Conservation (phyloP, 805 yeast genomes). For the Candida boleticola region DNA sequence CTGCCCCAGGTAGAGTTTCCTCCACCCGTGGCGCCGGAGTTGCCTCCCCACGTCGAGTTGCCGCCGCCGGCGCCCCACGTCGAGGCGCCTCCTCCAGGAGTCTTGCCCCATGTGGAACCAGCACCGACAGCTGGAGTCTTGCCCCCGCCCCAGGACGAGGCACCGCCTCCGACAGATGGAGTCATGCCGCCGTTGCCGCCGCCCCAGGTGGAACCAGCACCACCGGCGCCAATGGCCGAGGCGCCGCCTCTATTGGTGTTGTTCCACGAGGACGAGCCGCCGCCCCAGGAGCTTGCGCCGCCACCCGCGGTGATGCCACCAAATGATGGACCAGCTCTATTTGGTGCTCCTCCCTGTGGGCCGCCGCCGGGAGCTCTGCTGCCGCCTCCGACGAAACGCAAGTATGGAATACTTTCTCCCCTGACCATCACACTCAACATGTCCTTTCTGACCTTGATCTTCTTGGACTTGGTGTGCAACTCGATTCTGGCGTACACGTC, state of each 20-base stretch:
- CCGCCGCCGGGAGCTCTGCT: slow-evolving; percentile 22
- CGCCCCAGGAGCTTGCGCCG: slow-evolving; percentile 24
- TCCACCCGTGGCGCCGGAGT: slow-evolving; percentile 27
- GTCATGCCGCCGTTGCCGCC: slow-evolving; percentile 19
- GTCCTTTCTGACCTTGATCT: slow-evolving; percentile 76
- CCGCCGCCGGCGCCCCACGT: slow-evolving; percentile 38
- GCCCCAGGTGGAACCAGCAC: slow-evolving; percentile 56
- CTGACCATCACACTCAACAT: slow-evolving; percentile 71
- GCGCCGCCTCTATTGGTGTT: slow-evolving; percentile 16
- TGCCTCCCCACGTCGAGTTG: slow-evolving; percentile 48
- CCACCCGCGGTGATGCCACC: slow-evolving; percentile 26
- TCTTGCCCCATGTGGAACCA: slow-evolving; percentile 12
- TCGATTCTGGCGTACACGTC: slow-evolving; percentile 91
- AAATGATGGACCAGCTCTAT: slow-evolving; percentile 18
- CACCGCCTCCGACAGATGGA: slow-evolving; percentile 22
- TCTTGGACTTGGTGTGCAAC: slow-evolving; percentile 87
- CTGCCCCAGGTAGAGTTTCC: slow-evolving; percentile 26
- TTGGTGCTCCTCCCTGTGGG: slow-evolving; percentile 6
- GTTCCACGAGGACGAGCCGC: slow-evolving; percentile 4
- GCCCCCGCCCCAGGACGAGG: slow-evolving; percentile 34
- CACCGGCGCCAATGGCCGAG: slow-evolving; percentile 34
- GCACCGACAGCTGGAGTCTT: slow-evolving; percentile 21
- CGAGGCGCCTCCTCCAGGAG: slow-evolving; percentile 14
- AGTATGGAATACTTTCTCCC: slow-evolving; percentile 73
- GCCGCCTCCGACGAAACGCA: slow-evolving; percentile 60